Evolutionary conservation across 129 eudicot genomes (phyloP).

Genomic region (Gnaphalium uliginosum): DNA sequence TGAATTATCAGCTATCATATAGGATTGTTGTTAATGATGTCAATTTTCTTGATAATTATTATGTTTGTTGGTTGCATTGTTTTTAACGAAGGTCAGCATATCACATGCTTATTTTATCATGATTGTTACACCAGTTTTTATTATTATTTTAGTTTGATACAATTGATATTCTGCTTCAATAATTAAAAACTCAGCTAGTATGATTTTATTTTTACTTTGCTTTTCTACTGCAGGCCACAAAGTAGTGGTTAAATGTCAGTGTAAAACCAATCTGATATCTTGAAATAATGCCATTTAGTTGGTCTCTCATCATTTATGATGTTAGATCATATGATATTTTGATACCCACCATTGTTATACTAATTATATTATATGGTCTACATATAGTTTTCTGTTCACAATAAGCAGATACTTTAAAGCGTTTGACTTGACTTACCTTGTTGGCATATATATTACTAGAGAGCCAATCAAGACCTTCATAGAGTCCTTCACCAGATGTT

Average conservation of each 20-base stretch:
- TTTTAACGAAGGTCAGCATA: not conserved
- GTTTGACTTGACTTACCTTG: slow-evolving; percentile 40
- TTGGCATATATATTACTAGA: slow-evolving; percentile 56
- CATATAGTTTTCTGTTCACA: not conserved
- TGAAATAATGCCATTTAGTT: not conserved
- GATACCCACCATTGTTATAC: not conserved
- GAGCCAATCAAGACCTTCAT: slow-evolving; percentile 82
- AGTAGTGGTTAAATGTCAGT: not conserved
- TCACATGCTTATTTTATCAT: not conserved
- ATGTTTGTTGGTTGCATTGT: not conserved
- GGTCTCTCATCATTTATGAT: not conserved
- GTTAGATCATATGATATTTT: not conserved
- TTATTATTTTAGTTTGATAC: no score
- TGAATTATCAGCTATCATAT: no score
- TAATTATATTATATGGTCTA: not conserved
- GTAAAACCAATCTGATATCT: not conserved
- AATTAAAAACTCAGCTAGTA: no score
- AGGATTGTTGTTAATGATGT: not conserved
- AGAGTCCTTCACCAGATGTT: slow-evolving; percentile 64
- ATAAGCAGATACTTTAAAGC: not conserved
- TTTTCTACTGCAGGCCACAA: no score
- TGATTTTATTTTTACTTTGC: no score
- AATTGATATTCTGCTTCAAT: no score
- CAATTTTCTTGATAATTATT: not conserved
- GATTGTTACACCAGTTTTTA: no score